Evolutionary conservation across 1,284 basidiomycete species (phyloP), one percentile per base, ranked within the genome.

Genomic region (Ustilago tritici): DNA sequence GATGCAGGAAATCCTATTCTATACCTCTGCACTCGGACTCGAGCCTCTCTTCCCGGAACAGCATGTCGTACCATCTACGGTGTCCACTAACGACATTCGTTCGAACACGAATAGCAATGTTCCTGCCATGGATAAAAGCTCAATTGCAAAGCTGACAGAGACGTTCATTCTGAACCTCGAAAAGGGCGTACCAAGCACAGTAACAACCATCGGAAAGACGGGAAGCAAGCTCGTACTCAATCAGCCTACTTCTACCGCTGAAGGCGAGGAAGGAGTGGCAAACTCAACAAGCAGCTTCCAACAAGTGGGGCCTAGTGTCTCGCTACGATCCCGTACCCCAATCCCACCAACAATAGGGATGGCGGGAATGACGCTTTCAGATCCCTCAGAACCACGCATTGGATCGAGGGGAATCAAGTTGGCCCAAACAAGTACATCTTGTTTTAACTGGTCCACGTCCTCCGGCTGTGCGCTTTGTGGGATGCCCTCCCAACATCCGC

Each of bases 211-310:
- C 41, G 77, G 72, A 4, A 74, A 75, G 41, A 84, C 82, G 15
- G 80, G 79, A 3, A 65, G 66, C 57, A 85, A 85, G 72, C 76
- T 85, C n/a, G 79, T 84, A 0, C 71, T 82, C 56, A 65, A 70
- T 59, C 43, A 32, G n/a, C n/a, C 43, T 19, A 46, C n/a, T 9
- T 4, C 61, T 34, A 15, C 43, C 10, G n/a, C 41, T 4, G 11
- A 23, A 4, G 54, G 41, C n/a, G 41, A 43, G 2, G 50, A 43
- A 3, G 40, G n/a, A 23, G 56, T 54, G 17, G 49, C 56, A 46
- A 47, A 60, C 11, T 65, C 63, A 8, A 71, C 64, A 34, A 53
- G 43, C 4, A 53, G 17, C 2, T 78, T 78, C n/a, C 65, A 70
- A 23, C 5, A 54, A 8, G 78, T 80, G 0, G 78, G 78, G 14